phyloP scores from a whole-genome alignment of 495 filamentous ascomycete genomes.

The Aspergillus carlsbadensis region DNA sequence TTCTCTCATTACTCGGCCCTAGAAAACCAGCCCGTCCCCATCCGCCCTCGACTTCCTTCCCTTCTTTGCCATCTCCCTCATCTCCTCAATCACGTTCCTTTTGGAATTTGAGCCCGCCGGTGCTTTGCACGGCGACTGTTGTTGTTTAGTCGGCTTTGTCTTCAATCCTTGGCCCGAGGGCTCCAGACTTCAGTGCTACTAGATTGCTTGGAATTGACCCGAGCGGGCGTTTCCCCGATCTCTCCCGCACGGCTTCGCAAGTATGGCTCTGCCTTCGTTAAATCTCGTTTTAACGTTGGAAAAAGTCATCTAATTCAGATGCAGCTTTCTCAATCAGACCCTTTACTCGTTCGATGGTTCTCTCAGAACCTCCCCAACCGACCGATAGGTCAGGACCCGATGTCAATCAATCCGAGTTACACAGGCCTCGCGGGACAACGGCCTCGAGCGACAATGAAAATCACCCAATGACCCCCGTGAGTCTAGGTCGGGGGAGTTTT shows the following conservation, averaged over 20 bases:
- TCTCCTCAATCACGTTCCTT: background rate
- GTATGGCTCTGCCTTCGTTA: conserved; percentile 1
- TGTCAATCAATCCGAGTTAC: conserved; percentile 19
- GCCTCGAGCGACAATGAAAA: conserved; percentile 22
- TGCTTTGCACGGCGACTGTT: background rate
- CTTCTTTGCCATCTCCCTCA: background rate
- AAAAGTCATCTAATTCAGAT: conserved; percentile 9
- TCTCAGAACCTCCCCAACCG: conserved; percentile 23
- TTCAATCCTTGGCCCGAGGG: conserved; percentile 1
- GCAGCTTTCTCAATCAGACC: background rate
- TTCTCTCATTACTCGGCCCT: conserved; percentile 4
- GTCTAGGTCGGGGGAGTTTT: conserved; percentile 12
- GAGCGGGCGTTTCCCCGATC: conserved; percentile 17
- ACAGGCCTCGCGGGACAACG: conserved; percentile 17
- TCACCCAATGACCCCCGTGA: conserved; percentile 14
- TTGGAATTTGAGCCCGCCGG: background rate
- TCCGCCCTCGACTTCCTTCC: background rate
- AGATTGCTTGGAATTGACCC: conserved; percentile 18
- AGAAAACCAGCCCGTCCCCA: conserved; percentile 1
- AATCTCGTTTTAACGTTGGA: conserved; percentile 2
- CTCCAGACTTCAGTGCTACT: conserved; percentile 8
- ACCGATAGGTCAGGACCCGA: conserved; percentile 27
- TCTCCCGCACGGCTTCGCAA: conserved; percentile 15
- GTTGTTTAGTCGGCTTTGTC: background rate
- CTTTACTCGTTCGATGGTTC: conserved; percentile 26